Base-by-base conservation (phyloP, 2,329 filamentous ascomycete species). In the Pseudogymnoascus sp. region DNA sequence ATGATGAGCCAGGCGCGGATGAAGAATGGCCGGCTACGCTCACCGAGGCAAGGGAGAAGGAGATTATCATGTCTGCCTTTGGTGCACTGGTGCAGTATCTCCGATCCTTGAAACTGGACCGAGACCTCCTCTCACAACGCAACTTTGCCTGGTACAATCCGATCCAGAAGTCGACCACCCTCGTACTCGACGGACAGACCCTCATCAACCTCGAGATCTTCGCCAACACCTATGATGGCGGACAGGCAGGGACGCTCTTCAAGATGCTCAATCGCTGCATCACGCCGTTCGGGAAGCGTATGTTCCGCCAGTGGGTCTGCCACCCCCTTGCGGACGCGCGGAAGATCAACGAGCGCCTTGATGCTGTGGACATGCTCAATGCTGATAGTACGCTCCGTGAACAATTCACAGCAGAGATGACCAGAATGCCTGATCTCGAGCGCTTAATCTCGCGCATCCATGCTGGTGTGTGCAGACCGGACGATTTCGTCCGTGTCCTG, bases 191-290 rank as follows among this genome's bases (percentile, higher is more conserved):
- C 69, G 94, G 94, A 0, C 94, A 99, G 72, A 97, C 92, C 21
- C 80, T 99, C 68, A 95, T 96, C 79, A 99, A 99, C 70, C 85
- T 99, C n/a, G 94, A 99, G 72, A 84, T 99, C 4, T 99, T 99
- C 68, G 84, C 91, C 68, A 99, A 99, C 74, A 92, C 88, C 0
- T 91, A 89, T 67, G 93, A 97, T 71, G 93, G 92, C 6, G 86
- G 90, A 12, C 73, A 81, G 0, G 89, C 96, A 39, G 94, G 94
- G 5, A 97, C 94, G 0, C 77, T 99, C 1, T 99, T 97, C 74
- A 84, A 83, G 60, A 85, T 99, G 66, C 82, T 99, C 60, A 97
- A 99, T 73, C 86, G 91, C 60, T 99, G 94, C 72, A 88, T 97
- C 65, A 97, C 94, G 3, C 93, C 94, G 0, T 99, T 99, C 71